Evolutionary conservation across 176 grass and related monocot genomes (phyloP), one percentile per base, ranked within the genome.

Genomic region (Cenchrus fungigraminus): DNA sequence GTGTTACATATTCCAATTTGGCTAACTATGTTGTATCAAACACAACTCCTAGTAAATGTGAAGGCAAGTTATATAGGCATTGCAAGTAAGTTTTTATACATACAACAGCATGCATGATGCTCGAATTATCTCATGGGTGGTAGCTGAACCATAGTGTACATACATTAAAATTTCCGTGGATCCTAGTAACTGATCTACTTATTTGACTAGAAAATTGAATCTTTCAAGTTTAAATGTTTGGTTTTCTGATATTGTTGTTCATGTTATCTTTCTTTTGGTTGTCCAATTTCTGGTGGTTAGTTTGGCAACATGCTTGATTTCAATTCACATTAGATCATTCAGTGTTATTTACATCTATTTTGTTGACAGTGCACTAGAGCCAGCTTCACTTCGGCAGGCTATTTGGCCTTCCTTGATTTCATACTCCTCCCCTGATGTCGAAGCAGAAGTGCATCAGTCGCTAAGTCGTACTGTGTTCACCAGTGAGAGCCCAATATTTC

Each of bases 371-470:
- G 88, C 81, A 70, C 79, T 98, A 81, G 93, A 94, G 76, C 91
- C 96, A 0, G 51, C 89, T 77, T 92, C 91, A 5, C 89, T 98
- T 78, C 87, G 81, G 7, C 90, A 89, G 64, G 96, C 93, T 66
- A 85, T 98, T 86, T 95, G 94, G 85, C 96, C 96, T 66, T 74
- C 91, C 8, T 71, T 98, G 73, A 88, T 83, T 76, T 95, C 93
- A 42, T 98, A 94, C 80, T 72, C 86, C 16, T 95, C 96, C 52
- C 91, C 83, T 76, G 90, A 98, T 59, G 74, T 82, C 83, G 85
- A 95, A 87, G 91, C 86, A 69, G 92, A 85, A 79, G 91, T 88
- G 45, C 82, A 92, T 13, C 85, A 93, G 40, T 95, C 93, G 6
- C 79, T 98, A 73, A 91, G 89, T 77, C 87, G 88, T 59, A 92